These are phyloP conservation scores for Euphorbia tirucalli DNA, from an alignment of 345 rosid genomes.

Conservation along the genomic window DNA sequence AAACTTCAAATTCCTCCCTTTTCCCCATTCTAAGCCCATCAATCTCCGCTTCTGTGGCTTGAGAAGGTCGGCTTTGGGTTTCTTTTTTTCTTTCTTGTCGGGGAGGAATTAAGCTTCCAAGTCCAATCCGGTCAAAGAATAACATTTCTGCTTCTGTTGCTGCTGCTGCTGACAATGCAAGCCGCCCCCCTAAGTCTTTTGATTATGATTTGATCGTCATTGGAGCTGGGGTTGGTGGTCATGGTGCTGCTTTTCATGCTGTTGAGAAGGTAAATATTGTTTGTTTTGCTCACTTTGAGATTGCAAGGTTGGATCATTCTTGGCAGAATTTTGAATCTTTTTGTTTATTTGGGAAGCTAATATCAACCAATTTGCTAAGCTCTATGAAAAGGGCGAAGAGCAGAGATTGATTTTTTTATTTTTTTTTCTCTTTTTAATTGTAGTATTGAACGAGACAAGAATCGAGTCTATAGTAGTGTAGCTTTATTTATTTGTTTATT, in stretches of 20 bases:
- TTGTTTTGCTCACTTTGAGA: not conserved
- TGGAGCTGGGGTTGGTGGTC: constrained; percentile 99
- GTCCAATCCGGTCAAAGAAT: constrained; percentile 19
- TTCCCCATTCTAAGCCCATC: constrained; percentile 34
- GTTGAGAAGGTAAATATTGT: constrained; percentile 68
- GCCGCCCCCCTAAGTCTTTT: constrained; percentile 59
- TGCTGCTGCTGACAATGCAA: constrained; percentile 53
- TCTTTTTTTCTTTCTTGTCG: constrained; percentile 20
- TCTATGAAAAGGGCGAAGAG: not conserved
- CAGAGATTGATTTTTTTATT: not conserved
- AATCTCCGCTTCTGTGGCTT: constrained; percentile 84
- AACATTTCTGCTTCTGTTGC: constrained; percentile 40
- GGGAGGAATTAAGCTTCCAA: constrained; percentile 15
- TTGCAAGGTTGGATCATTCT: not conserved
- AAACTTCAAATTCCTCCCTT: constrained; percentile 22
- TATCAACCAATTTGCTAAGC: not conserved
- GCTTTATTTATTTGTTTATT: not conserved
- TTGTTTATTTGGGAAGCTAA: not conserved
- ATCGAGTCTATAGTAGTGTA: not conserved
- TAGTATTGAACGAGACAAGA: not conserved
- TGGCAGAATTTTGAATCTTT: not conserved
- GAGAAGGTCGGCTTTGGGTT: constrained; percentile 54
- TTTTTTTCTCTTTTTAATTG: no score
- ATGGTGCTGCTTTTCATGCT: constrained; percentile 96
- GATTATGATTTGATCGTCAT: constrained; percentile 89